A percentile compares a stretch with the other conserved stretches of the same genome.
These are phyloP conservation scores for Saksenaea vasiformis DNA, from an alignment of 371 early-diverging fungal species.

Conservation along the genomic window DNA sequence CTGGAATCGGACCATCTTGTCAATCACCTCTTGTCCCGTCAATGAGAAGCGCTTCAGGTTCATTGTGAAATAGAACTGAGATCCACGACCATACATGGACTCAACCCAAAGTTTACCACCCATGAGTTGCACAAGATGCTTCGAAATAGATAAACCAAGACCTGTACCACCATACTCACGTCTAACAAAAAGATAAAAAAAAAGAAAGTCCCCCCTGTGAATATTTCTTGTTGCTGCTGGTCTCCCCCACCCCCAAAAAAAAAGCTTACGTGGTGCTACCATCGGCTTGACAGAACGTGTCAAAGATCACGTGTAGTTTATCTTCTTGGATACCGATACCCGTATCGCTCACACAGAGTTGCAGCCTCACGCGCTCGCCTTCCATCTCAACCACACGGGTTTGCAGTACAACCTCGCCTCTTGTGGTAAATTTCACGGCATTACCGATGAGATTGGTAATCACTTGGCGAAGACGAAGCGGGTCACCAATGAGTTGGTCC, in stretches of 20 bases:
- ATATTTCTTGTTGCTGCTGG: background rate
- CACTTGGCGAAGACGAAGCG: slow-evolving; percentile 74
- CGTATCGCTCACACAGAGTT: slow-evolving; percentile 77
- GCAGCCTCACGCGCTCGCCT: slow-evolving; percentile 45
- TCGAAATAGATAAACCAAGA: slow-evolving; percentile 60
- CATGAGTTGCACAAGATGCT: slow-evolving; percentile 57
- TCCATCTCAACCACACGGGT: slow-evolving; percentile 38
- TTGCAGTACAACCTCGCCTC: slow-evolving; percentile 64
- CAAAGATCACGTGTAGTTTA: slow-evolving; percentile 74
- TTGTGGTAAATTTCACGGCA: slow-evolving; percentile 84
- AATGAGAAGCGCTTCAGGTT: slow-evolving; percentile 45
- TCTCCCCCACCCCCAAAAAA: background rate
- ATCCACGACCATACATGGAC: slow-evolving; percentile 67
- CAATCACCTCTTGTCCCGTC: slow-evolving; percentile 36
- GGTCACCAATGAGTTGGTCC: slow-evolving; percentile 76
- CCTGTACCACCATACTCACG: slow-evolving; percentile 67
- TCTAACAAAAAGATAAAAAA: no score
- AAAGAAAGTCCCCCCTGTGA: no score
- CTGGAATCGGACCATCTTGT: slow-evolving; percentile 50
- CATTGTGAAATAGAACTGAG: slow-evolving; percentile 72
- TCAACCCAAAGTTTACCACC: slow-evolving; percentile 72
- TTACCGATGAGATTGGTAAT: slow-evolving; percentile 86
- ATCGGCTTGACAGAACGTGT: slow-evolving; percentile 82
- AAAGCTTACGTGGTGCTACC: slow-evolving; percentile 68
- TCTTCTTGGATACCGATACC: slow-evolving; percentile 88